Base-by-base conservation (phyloP, 1,284 basidiomycete genomes). In the Fomes fomentarius region DNA sequence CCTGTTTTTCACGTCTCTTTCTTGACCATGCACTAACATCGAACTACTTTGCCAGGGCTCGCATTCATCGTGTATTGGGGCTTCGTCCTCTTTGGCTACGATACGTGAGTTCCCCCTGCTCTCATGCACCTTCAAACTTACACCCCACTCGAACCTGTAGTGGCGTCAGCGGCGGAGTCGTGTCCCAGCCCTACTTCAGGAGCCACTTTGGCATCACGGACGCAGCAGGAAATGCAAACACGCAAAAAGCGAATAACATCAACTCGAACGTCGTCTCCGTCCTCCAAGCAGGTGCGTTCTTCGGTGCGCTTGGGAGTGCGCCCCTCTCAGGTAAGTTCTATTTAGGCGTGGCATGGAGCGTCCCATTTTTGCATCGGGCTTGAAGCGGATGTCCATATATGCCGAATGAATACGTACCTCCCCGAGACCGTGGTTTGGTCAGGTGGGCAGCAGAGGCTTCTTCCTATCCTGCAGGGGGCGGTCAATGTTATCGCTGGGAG, bases 261-360 rank as follows among this genome's bases (percentile, higher is more conserved):
- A 83, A 78, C 14, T 78, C 76, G 37, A 85, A 87, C 62, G 78
- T 88, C 50, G 90, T 92, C 25, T 86, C 89, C 9, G 87, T 91
- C 17, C 79, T 92, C n/a, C 89, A 91, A 66, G 90, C 84, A 1
- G 89, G 89, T 30, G 86, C 86, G 2, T 92, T 92, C 77, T 92
- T 92, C 65, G 90, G 91, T 43, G 86, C 90, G 9, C 66, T 93
- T 6, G 74, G 76, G n/a, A 84, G 80, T 58, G 81, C 84, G 0
- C 85, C 85, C 0, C 63, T 88, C 21, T 88, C 88, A 24, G 73
- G 86, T 87, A 50, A 41, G 74, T 69, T 19, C 35, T 2, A 22
- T 17, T 4, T 24, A n/a, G 21, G 4, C 15, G 26, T 22, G 5
- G 11, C 1, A 40, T 24, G 19, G 7, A 17, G 14, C 5, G n/a